Evolutionary conservation across 139 green algal genomes (phyloP), one percentile per base, ranked within the genome.

Genomic region (Protoeuglena noctilucae): DNA sequence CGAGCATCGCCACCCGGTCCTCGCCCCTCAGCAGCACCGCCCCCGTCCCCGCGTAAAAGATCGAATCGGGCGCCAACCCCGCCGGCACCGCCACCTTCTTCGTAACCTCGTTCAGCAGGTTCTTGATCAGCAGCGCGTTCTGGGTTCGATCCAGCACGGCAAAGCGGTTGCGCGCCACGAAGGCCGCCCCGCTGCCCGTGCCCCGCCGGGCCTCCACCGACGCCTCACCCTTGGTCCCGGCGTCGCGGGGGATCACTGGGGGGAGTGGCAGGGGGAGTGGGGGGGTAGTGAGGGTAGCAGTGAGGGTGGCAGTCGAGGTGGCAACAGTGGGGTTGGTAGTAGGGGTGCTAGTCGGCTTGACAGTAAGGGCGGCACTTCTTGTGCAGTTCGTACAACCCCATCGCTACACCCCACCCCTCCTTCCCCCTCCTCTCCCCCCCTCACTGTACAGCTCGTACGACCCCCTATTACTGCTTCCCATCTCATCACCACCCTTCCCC

Each of bases 91-190:
- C 56, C 2, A 74, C 28, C 73, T 91, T 95, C 78, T 99, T 99
- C 60, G 92, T 99, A 63, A 93, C 84, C 76, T 96, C 92, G 53
- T 96, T 95, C 60, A 77, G 70, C 60, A 99, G 74, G 78, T 99
- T 96, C 71, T 89, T 85, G 59, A 98, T 88, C 64, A 94, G 72
- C 51, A 93, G 80, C 27, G 73, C 73, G 74, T 83, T 82, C 46
- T 61, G 51, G 22, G 60, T 48, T 61, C 85, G 86, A 78, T 99
- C 92, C 62, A 98, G 79, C 53, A 93, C 77, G 0, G 92, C 92
- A 74, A 99, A 99, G 40, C 92, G 73, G 74, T 99, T 98, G 62
- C 92, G 81, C 3, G 91, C 92, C 46, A 99, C 89, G 75, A 97
- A 99, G 12, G 96, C 87, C 0, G 91, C 87, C 0, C 70, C 83